A percentile compares a stretch with the other conserved stretches of the same genome.
Evolutionary conservation across 495 filamentous ascomycete genomes (phyloP).

Genomic region (Penicillium alfredii): DNA sequence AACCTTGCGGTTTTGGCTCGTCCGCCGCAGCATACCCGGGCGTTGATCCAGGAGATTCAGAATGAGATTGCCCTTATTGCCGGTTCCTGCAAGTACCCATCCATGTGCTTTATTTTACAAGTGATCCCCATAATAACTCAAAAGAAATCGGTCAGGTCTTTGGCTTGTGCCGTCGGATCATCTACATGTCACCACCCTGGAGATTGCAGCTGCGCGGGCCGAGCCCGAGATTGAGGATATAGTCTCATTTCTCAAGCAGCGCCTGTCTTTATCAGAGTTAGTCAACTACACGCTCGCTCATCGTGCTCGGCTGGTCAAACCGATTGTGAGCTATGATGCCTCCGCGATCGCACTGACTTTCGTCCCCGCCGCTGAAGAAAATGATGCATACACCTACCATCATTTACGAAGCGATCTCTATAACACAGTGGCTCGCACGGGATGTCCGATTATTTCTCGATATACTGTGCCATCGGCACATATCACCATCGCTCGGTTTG

Average conservation of each 20-base stretch:
- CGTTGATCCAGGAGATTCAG: conserved; percentile 65
- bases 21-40: conserved; percentile 62
- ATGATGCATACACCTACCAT: conserved; percentile 75
- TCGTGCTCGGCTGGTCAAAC: conserved; percentile 70
- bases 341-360: conserved; percentile 82
- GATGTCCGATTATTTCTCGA: conserved; percentile 59
- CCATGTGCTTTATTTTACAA: too few species aligned
- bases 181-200: conserved; percentile 82
- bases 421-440: conserved; percentile 47
- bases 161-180: conserved; percentile 76
- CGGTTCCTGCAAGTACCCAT: conserved; percentile 56
- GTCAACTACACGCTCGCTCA: conserved; percentile 56
- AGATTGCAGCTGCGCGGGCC: conserved; percentile 68
- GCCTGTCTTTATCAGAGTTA: conserved; percentile 43
- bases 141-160: conserved; percentile 38
- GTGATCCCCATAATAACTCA: not conserved
- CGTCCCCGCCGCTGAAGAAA: conserved; percentile 63
- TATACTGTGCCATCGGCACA: conserved; percentile 87
- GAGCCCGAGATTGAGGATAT: conserved; percentile 54
- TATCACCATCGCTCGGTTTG: conserved; percentile 77
- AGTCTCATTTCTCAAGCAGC: conserved; percentile 45
- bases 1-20: conserved; percentile 86
- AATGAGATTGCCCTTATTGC: conserved; percentile 52
- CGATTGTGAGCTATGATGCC: conserved; percentile 76
- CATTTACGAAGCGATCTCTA: conserved; percentile 80